Conservation (phyloP, 2,329 filamentous ascomycete genomes). For the Stagonosporopsis vannaccii region DNA sequence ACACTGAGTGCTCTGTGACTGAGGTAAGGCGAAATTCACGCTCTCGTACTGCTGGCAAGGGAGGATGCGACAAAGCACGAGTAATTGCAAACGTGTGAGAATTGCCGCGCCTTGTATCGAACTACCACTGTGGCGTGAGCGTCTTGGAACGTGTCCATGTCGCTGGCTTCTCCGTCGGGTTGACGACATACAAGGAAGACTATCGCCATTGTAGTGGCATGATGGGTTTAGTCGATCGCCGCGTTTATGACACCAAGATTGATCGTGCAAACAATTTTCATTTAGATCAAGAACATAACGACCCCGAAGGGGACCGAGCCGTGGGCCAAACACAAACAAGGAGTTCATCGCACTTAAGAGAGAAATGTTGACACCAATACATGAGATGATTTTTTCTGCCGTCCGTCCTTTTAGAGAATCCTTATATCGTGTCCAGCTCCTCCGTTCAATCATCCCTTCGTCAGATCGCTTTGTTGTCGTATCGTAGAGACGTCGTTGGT, state of each 20-base stretch:
- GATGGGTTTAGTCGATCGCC: background rate
- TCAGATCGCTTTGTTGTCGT: slow-evolving; percentile 27
- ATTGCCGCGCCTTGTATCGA: no score
- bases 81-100: no score
- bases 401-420: slow-evolving; percentile 31
- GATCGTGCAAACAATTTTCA: slow-evolving; percentile 18
- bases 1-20: background rate
- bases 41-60: background rate
- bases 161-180: background rate
- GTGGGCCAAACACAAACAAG: slow-evolving; percentile 15
- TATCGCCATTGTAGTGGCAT: no score
- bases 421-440: slow-evolving; percentile 31
- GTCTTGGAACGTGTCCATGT: no score
- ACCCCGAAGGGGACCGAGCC: slow-evolving; percentile 11
- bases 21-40: background rate
- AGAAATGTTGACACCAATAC: slow-evolving; percentile 22
- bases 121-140: no score
- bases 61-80: no score
- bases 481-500: slow-evolving; percentile 20
- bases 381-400: slow-evolving; percentile 27
- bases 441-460: slow-evolving; percentile 25
- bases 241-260: background rate
- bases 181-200: no score
- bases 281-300: slow-evolving; percentile 16
- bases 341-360: slow-evolving; percentile 12